Conservation (phyloP, 768 basidiomycete species). For the Astraeus odoratus region DNA sequence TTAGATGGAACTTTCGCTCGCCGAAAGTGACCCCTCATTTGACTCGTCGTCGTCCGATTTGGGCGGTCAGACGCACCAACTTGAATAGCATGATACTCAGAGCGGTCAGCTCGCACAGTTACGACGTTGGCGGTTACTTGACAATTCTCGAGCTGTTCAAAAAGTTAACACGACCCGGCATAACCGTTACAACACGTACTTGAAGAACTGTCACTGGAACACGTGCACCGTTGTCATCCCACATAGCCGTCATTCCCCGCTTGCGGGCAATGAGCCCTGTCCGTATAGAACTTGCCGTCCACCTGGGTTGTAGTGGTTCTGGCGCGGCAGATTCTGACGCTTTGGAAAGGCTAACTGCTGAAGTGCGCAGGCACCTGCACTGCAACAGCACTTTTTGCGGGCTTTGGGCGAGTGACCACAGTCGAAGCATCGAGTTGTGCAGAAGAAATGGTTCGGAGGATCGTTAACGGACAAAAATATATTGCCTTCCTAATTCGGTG, state of each 20-base stretch:
- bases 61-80: conserved; percentile 78
- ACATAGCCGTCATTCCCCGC: conserved; percentile 91
- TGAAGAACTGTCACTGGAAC: conserved; percentile 93
- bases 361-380: conserved; percentile 39
- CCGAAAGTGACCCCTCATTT: conserved; percentile 86
- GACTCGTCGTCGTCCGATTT: conserved; percentile 62
- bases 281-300: conserved; percentile 79
- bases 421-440: conserved; percentile 40
- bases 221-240: conserved; percentile 83
- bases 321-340: conserved; percentile 14
- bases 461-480: no score
- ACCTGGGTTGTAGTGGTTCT: conserved; percentile 43
- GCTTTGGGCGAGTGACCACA: conserved; percentile 40
- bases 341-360: conserved; percentile 28
- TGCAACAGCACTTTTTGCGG: conserved; percentile 26
- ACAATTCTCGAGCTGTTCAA: conserved; percentile 70
- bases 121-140: conserved; percentile 80
- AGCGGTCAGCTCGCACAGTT: conserved; percentile 55
- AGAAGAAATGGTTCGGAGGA: conserved; percentile 7
- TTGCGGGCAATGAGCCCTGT: conserved; percentile 93
- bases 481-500: no score
- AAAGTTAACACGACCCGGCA: conserved; percentile 2
- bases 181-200: conserved; percentile 37
- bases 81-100: conserved; percentile 88
- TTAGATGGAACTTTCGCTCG: conserved; percentile 81